phyloP scores from a whole-genome alignment of 805 yeast genomes.

The Suhomyces prunicola region DNA sequence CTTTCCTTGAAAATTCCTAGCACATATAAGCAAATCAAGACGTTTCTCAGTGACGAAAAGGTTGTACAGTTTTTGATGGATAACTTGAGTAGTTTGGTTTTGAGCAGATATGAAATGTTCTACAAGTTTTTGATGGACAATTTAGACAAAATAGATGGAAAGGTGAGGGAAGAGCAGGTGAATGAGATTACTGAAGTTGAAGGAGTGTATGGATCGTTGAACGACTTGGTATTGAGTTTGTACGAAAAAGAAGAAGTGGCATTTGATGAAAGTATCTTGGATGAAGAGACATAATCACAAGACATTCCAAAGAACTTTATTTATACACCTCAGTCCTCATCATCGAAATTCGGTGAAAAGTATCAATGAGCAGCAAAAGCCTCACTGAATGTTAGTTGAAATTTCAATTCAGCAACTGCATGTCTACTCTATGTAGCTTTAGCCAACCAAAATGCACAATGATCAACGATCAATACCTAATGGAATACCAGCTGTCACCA shows the following conservation, averaged over 20 bases:
- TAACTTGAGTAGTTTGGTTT: slow-evolving; percentile 45
- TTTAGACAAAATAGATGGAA: slow-evolving; percentile 19
- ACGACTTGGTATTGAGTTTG: slow-evolving; percentile 27
- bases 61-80: slow-evolving; percentile 31
- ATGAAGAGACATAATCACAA: background rate
- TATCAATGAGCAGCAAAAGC: too few relatives aligned
- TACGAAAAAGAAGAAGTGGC: slow-evolving; percentile 19
- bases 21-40: slow-evolving; percentile 47
- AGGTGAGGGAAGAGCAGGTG: slow-evolving; percentile 21
- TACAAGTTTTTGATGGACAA: slow-evolving; percentile 32
- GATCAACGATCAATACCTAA: too few relatives aligned
- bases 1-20: slow-evolving; percentile 56
- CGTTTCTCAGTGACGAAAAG: slow-evolving; percentile 56
- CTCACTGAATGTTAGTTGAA: too few relatives aligned
- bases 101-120: slow-evolving; percentile 55
- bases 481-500: too few relatives aligned
- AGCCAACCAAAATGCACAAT: too few relatives aligned
- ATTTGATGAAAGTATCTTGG: slow-evolving; percentile 27
- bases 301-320: too few relatives aligned
- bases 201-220: slow-evolving; percentile 50
- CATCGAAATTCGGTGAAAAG: too few relatives aligned
- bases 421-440: too few relatives aligned
- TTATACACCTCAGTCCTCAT: too few relatives aligned
- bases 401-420: too few relatives aligned
- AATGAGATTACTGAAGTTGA: slow-evolving; percentile 60